These are phyloP conservation scores for Globisporangium takayamanum DNA, from an alignment of 352 stramenopile species.

Conservation along the genomic window DNA sequence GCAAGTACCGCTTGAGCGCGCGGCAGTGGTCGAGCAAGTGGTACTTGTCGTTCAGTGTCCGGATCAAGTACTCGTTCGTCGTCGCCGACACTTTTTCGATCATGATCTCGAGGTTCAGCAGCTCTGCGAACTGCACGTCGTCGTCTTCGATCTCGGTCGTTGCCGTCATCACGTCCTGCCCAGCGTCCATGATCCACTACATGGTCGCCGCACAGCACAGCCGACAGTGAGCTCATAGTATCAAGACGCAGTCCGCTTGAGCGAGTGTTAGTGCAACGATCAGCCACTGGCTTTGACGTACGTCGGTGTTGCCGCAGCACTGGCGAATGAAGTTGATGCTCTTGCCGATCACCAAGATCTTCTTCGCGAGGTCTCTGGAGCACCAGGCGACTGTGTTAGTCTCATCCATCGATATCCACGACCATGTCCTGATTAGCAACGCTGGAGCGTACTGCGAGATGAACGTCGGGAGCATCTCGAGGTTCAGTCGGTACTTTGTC, in stretches of 20 bases:
- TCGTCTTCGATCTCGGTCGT: slow-evolving; percentile 51
- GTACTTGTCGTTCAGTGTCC: slow-evolving; percentile 90
- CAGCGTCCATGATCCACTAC: slow-evolving; percentile 73
- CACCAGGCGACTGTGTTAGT: too few species aligned
- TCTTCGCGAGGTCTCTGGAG: slow-evolving; percentile 83
- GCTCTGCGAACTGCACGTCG: slow-evolving; percentile 57
- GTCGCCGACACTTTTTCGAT: slow-evolving; percentile 72
- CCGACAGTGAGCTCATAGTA: not conserved
- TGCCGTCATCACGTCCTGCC: slow-evolving; percentile 31
- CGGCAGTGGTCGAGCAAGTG: slow-evolving; percentile 92
- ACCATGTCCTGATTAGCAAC: too few species aligned
- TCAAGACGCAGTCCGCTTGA: not conserved
- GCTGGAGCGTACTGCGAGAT: slow-evolving; percentile 62
- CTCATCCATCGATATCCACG: not conserved
- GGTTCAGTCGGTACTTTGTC: slow-evolving; percentile 80
- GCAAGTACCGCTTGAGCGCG: slow-evolving; percentile 96
- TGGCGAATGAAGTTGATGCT: slow-evolving; percentile 98
- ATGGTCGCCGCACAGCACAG: not conserved
- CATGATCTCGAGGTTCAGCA: slow-evolving; percentile 64
- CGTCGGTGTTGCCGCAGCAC: slow-evolving; percentile 91
- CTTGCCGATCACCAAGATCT: slow-evolving; percentile 95
- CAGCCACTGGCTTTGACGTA: slow-evolving; percentile 12
- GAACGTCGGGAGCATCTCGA: slow-evolving; percentile 84
- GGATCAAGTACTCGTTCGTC: slow-evolving; percentile 89
- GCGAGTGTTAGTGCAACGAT: not conserved